Evolutionary conservation across 2,329 filamentous ascomycete genomes (phyloP).

Genomic region (Aplosporella prunicola): DNA sequence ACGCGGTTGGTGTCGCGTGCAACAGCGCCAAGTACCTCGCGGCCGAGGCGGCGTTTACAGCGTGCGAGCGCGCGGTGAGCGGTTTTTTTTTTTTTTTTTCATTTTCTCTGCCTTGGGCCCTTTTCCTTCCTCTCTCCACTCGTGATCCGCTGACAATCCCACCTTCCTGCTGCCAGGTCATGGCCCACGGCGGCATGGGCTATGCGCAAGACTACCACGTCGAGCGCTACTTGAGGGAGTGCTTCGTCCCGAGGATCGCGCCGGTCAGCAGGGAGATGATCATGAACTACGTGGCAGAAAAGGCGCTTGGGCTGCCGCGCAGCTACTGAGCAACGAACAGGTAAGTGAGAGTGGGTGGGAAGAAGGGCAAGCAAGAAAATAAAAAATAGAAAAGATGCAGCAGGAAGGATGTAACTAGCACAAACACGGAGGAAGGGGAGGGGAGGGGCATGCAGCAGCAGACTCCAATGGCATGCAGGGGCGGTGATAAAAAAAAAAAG

Average conservation of each 20-base stretch:
- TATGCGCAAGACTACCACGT: constrained; percentile 56
- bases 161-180: too few species aligned
- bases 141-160: too few species aligned
- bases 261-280: constrained; percentile 63
- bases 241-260: constrained; percentile 50
- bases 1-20: constrained; percentile 45
- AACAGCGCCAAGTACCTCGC: constrained; percentile 51
- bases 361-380: too few species aligned
- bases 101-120: not conserved
- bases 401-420: too few species aligned
- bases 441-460: too few species aligned
- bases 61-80: constrained; percentile 47
- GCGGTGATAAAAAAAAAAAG: too few species aligned
- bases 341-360: too few species aligned
- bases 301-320: constrained; percentile 54
- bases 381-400: too few species aligned
- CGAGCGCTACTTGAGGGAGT: constrained; percentile 50
- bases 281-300: constrained; percentile 62
- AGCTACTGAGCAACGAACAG: too few species aligned
- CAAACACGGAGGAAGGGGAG: too few species aligned
- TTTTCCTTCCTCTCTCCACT: too few species aligned
- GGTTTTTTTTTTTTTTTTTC: constrained; percentile 4
- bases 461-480: too few species aligned
- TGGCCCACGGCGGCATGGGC: constrained; percentile 53
- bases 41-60: constrained; percentile 49